Base-by-base conservation (phyloP, 148 eudicot species). In the Fagopyrum homotropicum region DNA sequence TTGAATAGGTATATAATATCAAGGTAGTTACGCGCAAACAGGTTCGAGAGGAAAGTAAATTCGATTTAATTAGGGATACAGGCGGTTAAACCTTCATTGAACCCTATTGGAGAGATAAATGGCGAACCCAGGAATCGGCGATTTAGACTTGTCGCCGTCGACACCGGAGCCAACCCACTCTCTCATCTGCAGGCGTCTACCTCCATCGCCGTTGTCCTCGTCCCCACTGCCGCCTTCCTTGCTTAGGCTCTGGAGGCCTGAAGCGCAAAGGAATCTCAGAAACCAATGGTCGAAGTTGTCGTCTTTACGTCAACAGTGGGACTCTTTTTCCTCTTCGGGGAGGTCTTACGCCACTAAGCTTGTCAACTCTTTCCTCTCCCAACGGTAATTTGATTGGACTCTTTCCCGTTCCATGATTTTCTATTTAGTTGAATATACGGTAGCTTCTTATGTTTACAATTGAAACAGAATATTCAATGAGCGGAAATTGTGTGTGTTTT, bases 271-370 rank as follows among this genome's bases (percentile, higher is more conserved):
- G 66, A 94, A 92, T 80, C 76, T 94, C 49, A 83, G 89, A 84
- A 94, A 91, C 79, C 98, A 94, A 73, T 94, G 98, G 98, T 86
- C 96, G 29, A 90, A 85, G 55, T 77, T 94, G 75, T 82, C 85
- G 7, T 50, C 85, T 19, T 79, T 79, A 56, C 81, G 80, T 40
- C 81, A 81, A 61, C 78, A 94, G 15, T 92, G 96, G 96, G 9
- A 51, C 15, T 77, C 93, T 35, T 74, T 81, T 56, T 79, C 88
- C 69, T 82, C 87, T 7, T 49, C 89, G 6, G 87, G 84, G 55
- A 82, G 86, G 64, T 81, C 97, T 11, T 83, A 88, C 29, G 93
- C 93, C 74, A 86, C 92, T 46, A 81, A 85, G 22, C 79, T 90
- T n/a, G 93, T 90, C 55, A 94, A 94, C 69, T 81, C 97, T 11